These are phyloP conservation scores for Teratosphaeria pseudoeucalypti DNA, from an alignment of 2,329 filamentous ascomycete genomes.

Conservation along the genomic window DNA sequence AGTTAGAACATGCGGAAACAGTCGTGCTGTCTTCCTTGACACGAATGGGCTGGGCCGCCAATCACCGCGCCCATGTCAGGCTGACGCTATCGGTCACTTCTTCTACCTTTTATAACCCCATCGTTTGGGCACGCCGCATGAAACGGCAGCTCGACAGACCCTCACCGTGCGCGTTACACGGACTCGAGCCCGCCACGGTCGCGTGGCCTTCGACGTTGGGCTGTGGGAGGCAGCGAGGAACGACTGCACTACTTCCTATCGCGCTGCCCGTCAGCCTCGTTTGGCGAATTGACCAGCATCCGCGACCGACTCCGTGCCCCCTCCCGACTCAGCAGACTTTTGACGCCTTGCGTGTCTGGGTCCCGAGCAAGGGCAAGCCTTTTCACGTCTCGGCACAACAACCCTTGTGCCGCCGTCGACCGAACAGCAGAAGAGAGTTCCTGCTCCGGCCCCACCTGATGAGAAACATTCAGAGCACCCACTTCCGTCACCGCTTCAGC, in stretches of 20 bases:
- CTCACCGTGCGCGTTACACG: neutral
- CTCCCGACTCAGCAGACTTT: slow-evolving; percentile 2
- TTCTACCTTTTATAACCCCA: neutral
- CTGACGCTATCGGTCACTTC: neutral
- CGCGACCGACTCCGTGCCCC: neutral
- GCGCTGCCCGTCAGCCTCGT: neutral
- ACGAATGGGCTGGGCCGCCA: neutral
- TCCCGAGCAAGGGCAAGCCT: slow-evolving; percentile 11
- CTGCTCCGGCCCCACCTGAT: slow-evolving; percentile 3
- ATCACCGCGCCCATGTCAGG: neutral
- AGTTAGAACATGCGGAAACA: neutral
- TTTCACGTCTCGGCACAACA: slow-evolving; percentile 10
- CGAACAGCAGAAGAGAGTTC: neutral
- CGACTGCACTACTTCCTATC: neutral
- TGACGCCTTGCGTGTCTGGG: slow-evolving; percentile 20
- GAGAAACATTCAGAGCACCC: neutral
- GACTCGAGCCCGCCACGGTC: neutral
- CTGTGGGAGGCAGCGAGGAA: neutral
- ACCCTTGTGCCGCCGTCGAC: slow-evolving; percentile 5
- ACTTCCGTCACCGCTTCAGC: slow-evolving; percentile 12
- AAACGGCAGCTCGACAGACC: neutral
- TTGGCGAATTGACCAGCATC: neutral
- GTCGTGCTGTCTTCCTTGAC: neutral
- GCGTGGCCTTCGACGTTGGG: neutral
- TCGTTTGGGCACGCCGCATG: neutral